phyloP scores from a whole-genome alignment of 768 basidiomycete genomes.

The Psilocybe tampanensis region DNA sequence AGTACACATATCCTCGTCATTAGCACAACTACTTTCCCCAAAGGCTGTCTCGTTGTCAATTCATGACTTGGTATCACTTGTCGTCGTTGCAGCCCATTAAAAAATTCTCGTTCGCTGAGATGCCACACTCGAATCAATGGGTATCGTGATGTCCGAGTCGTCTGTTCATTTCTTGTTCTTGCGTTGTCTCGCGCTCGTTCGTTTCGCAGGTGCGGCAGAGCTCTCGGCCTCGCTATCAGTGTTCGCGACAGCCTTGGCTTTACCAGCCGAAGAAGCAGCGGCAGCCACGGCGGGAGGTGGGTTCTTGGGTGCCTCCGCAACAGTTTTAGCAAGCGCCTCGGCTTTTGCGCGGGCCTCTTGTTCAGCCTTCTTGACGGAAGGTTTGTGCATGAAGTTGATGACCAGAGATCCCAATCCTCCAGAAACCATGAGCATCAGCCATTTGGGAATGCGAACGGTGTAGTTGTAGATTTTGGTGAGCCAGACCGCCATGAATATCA shows the following conservation, averaged over 20 bases:
- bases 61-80: neutral
- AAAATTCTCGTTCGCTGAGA: no score
- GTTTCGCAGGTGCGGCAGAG: slow-evolving; percentile 21
- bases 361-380: slow-evolving; percentile 18
- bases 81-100: no score
- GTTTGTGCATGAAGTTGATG: slow-evolving; percentile 63
- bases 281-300: neutral
- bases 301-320: neutral
- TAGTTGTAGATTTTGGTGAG: slow-evolving; percentile 55
- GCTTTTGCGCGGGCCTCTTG: slow-evolving; percentile 11
- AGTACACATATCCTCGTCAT: neutral
- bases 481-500: slow-evolving; percentile 58
- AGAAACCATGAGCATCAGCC: slow-evolving; percentile 67
- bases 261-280: slow-evolving; percentile 4
- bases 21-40: neutral
- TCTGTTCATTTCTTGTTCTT: slow-evolving; percentile 25
- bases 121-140: neutral
- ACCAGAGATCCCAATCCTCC: slow-evolving; percentile 69
- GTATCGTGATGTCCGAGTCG: neutral
- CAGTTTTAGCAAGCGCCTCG: neutral
- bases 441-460: slow-evolving; percentile 62
- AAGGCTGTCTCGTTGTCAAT: neutral
- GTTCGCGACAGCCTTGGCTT: slow-evolving; percentile 3
- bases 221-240: slow-evolving; percentile 24
- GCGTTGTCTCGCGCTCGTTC: slow-evolving; percentile 26